Evolutionary conservation across 441 rosid species (phyloP), one percentile per base, ranked within the genome.

Genomic region (Jatropha multifida): DNA sequence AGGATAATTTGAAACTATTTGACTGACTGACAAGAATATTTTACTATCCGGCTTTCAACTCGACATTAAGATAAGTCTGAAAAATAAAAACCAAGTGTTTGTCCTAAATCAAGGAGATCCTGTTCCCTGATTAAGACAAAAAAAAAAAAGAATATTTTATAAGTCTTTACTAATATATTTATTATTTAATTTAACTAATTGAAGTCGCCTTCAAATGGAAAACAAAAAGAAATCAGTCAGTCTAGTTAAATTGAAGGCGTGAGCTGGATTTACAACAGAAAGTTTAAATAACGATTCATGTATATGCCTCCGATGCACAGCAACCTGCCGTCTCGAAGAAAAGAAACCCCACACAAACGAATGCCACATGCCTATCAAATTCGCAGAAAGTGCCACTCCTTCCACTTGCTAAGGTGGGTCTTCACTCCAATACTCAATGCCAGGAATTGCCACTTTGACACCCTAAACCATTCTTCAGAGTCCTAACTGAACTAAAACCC

Each of bases 321-420:
- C 58, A 54, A 46, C 65, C 66, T 23, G 74, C 65, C 54, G 41
- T 23, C 17, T 26, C 5, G 56, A 32, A 32, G 32, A 32, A 32
- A 58, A 42, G 17, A 56, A 40, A 20, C 63, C 49, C 63, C 20
- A n/a, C 74, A 55, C 2, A 9, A 44, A 37, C 27, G 32, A 51
- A 55, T 54, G 63, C 32, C 64, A 71, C 74, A 20, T 55, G 64
- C 64, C 64, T 37, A 20, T 69, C 73, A 18, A 54, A 2, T 38
- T 54, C 62, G 37, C 18, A 9, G 13, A 32, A 55, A 12, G 20
- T 12, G 5, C 58, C 71, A 49, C 52, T 37, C 64, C 17, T n/a
- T 58, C 52, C 52, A 38, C 11, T 44, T 13, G 54, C n/a, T 4
- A 4, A 1, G 17, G 32, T 54, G 48, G 49, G n/a, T 23, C 54